A percentile compares a stretch with the other conserved stretches of the same genome.
phyloP scores from a whole-genome alignment of 2,329 filamentous ascomycete species.

The Sarocladiaceae sp. region DNA sequence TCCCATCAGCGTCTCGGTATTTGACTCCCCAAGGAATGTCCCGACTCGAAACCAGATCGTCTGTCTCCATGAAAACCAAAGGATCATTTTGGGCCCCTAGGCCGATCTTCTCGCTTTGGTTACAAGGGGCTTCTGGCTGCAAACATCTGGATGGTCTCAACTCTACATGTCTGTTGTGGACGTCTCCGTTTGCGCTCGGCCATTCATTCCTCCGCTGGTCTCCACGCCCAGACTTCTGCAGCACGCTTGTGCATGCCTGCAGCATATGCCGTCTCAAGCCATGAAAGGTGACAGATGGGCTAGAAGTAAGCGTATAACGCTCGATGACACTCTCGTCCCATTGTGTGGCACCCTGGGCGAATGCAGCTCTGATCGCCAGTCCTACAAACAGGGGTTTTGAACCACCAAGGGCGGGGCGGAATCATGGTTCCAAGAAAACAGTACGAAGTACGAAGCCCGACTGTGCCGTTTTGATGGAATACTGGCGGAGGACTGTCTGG shows the following conservation, averaged over 20 bases:
- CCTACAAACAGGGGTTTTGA: neutral
- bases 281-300: neutral
- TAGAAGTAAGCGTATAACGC: neutral
- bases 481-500: too few relatives aligned
- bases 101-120: too few relatives aligned
- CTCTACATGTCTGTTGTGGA: too few relatives aligned
- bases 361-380: slow-evolving; percentile 1
- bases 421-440: neutral
- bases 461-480: neutral
- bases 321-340: neutral
- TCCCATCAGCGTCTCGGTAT: neutral
- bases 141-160: too few relatives aligned
- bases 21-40: neutral
- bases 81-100: too few relatives aligned
- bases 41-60: neutral
- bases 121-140: too few relatives aligned
- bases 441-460: neutral
- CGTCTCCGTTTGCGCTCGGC: too few relatives aligned
- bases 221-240: too few relatives aligned
- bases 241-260: neutral
- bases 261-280: neutral
- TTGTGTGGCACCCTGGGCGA: too few relatives aligned
- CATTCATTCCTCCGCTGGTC: too few relatives aligned
- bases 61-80: neutral
- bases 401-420: neutral